Base-by-base conservation (phyloP, 2,329 filamentous ascomycete species). In the Monascus ruber region DNA sequence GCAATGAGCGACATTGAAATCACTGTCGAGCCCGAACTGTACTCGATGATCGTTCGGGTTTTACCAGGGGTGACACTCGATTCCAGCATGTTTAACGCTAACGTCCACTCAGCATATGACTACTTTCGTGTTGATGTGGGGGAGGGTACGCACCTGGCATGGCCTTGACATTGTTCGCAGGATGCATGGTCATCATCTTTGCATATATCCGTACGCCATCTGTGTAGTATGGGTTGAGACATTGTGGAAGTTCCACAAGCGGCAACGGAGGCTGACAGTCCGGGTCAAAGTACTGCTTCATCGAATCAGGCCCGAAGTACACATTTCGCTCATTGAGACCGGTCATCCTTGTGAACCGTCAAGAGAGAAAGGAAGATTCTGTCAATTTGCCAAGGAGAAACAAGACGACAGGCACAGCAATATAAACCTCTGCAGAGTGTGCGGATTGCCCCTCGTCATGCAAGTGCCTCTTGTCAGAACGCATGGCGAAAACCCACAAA, bases 171-270 rank as follows among this genome's bases (percentile, higher is more conserved):
- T 81, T 81, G 44, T 81, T 74, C 3, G 76, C 73, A 1, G 77
- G 76, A 48, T 76, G 73, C 64, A 73, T 73, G 2, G 73, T 76
- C 69, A 81, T 73, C 73, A 81, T 75, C 59, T 81, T 80, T 31
- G 77, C 76, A 45, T 77, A 79, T 38, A 81, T 77, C 7, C 74
- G 69, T 4, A 81, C 71, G 4, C 73, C 73, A 69, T 79, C 69
- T 25, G 66, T 45, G 17, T 69, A 63, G 44, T 70, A 74, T 2
- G 76, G 75, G 42, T 81, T 81, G 28, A 81, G 60, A 7, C 57
- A 59, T 10, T 65, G 63, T 0, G 76, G 76, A 3, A 81, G 58
- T 56, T 81, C 77, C 4, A 81, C 73, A 1, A 81, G 63, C 1
- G 77, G 77, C 6, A 80, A 51, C 0, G 74, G 74, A 2, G 77